Base-by-base conservation (phyloP, 306 rosid species). In the Vachellia pachyceras region DNA sequence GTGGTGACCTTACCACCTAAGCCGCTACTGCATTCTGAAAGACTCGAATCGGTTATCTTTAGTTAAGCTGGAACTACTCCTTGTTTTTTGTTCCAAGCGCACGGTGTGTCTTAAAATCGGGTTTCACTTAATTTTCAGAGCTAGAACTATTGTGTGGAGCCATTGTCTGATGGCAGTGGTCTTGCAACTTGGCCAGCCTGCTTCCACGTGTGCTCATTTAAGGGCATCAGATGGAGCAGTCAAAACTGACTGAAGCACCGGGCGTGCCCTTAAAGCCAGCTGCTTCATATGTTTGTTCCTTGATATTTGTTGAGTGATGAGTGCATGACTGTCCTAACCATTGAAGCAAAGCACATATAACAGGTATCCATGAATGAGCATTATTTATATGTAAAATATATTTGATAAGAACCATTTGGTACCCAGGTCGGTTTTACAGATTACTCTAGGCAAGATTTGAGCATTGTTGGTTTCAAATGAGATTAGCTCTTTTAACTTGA, bases 261-360 rank as follows among this genome's bases (percentile, higher is more conserved):
- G 6, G 47, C 55, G 45, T 72, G 65, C 23, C 72, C 54, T 11
- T 46, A 20, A 73, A 73, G 73, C 65, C 42, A 63, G 58, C 75
- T 39, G 65, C 57, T 47, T 66, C 76, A 40, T 49, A 49, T 74
- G 79, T 73, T 50, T 74, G 76, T 52, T 75, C 40, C 84, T 52
- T 29, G 77, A 78, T 17, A 33, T 73, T 47, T 60, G 65, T 37
- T 49, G 60, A 15, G 66, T 60, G 29, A 58, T 42, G 52, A 77
- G 47, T 50, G 7, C 40, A 36, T 66, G 50, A 61, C 49, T 67
- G 76, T 33, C 18, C 10, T 69, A 22, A 69, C 70, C 47, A 42
- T 17, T 25, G 47, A 69, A 79, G 73, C 45, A 41, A 79, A 55
- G 4, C 14, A 25, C 61, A 54, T 49, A 55, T 33, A 18, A 70